Evolutionary conservation across 352 stramenopile species (phyloP), one percentile per base, ranked within the genome.

Genomic region (Hyaloperonospora arabidopsidis): DNA sequence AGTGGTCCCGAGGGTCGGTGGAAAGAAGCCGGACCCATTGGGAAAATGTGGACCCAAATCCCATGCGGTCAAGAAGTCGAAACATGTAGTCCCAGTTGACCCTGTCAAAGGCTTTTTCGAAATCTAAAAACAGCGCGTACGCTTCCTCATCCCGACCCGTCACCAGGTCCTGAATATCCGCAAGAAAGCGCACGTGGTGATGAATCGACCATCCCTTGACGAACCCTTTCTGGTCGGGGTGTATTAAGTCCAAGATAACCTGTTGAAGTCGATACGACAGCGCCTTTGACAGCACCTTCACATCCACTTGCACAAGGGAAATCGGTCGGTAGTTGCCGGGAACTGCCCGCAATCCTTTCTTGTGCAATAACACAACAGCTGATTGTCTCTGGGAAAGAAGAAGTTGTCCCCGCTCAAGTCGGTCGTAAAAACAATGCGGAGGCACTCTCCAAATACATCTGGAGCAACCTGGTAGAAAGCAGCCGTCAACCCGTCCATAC

Each of bases 271-370:
- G 40, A 28, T 29, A 46, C 17, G 18, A 13, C 40, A 46, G 40
- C 6, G 40, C 22, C 22, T 29, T 29, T 2, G 40, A 28, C 1
- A 46, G 19, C 3, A 25, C 23, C 22, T 25, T 46, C 18, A 46
- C 40, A 28, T 46, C 19, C 2, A 61, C 46, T 6, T 21, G 54
- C n/a, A 61, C 53, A 19, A 61, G 14, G 0, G 46, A 11, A 22
- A 61, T 61, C 0, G 46, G 54, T 5, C 39, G 39, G 34, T 23
- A 61, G 12, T 54, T 61, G 1, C 28, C 54, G 10, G n/a, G 54
- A 29, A 29, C 25, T 3, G 25, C 25, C 3, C 25, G 25, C 25
- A 7, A 29, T 7, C 25, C 25, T 29, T 29, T 29, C 25, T 29
- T 29, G 25, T 29, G 25, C 3, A 29, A 7, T 7, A 29, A 7